Percentiles rank a stretch among this genome's conserved stretches.
phyloP scores from a whole-genome alignment of 768 basidiomycete genomes.

The Mycena albidolilacea region DNA sequence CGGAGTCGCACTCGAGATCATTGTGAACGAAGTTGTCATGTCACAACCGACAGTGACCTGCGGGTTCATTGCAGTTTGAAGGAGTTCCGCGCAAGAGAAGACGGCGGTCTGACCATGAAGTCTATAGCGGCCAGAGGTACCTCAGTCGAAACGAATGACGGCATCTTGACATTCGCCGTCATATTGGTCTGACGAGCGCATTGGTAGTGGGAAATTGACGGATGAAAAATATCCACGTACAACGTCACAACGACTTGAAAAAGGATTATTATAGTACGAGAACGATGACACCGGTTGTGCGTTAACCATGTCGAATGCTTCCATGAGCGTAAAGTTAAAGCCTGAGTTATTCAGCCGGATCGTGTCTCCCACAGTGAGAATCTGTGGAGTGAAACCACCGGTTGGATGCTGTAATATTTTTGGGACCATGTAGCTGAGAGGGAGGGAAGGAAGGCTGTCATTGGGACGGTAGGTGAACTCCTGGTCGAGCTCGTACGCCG shows the following conservation, averaged over 20 bases:
- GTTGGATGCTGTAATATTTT: neutral
- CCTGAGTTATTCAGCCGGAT: neutral
- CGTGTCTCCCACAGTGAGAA: neutral
- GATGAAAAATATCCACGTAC: neutral
- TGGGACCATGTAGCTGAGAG: neutral
- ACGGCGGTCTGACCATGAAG: neutral
- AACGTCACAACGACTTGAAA: slow-evolving; percentile 13
- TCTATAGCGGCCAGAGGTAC: too few species aligned
- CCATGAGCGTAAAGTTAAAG: neutral
- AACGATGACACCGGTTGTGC: neutral
- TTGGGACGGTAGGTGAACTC: neutral
- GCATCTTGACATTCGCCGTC: neutral
- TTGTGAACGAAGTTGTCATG: neutral
- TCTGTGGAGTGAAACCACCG: neutral
- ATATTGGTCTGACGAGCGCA: neutral
- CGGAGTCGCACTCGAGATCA: neutral
- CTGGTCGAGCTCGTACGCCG: neutral
- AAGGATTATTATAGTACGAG: slow-evolving; percentile 15
- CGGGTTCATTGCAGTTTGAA: neutral
- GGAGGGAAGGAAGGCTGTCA: neutral
- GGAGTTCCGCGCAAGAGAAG: neutral
- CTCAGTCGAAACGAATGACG: too few species aligned
- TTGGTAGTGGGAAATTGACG: neutral
- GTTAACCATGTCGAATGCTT: neutral
- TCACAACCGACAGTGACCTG: neutral